Evolutionary conservation across 1,284 basidiomycete species (phyloP).

Genomic region (Gymnopus androsaceus): DNA sequence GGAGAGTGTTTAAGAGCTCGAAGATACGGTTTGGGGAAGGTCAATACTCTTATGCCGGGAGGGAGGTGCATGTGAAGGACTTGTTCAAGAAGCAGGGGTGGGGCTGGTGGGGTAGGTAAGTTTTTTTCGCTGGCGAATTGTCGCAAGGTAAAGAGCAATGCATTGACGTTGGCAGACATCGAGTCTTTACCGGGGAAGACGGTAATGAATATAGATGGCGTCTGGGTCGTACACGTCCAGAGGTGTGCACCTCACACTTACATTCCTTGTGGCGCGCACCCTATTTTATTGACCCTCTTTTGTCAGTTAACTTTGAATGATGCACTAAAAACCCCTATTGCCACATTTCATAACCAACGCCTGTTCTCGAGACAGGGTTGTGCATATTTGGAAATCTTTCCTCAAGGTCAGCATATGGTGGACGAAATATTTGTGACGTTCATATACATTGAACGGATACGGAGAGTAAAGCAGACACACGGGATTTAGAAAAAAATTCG

Average conservation of each 20-base stretch:
- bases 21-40: constrained; percentile 11
- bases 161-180: neutral
- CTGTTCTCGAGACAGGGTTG: neutral
- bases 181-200: constrained; percentile 12
- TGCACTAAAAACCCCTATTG: neutral
- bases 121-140: neutral
- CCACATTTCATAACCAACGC: neutral
- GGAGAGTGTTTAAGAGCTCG: constrained; percentile 10
- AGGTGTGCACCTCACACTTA: constrained; percentile 14
- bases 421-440: constrained; percentile 11
- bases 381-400: constrained; percentile 7
- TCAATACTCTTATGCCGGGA: neutral
- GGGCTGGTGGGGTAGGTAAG: constrained; percentile 3
- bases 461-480: neutral
- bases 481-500: too few species aligned
- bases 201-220: constrained; percentile 26
- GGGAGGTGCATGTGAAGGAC: constrained; percentile 8
- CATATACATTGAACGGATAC: constrained; percentile 3
- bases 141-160: neutral
- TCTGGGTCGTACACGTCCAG: constrained; percentile 9
- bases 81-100: constrained; percentile 10
- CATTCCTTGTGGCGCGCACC: neutral
- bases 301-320: constrained; percentile 1
- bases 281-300: neutral
- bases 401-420: constrained; percentile 10